These are phyloP conservation scores for Lactarius evosmus DNA, from an alignment of 768 basidiomycete species.

Conservation along the genomic window DNA sequence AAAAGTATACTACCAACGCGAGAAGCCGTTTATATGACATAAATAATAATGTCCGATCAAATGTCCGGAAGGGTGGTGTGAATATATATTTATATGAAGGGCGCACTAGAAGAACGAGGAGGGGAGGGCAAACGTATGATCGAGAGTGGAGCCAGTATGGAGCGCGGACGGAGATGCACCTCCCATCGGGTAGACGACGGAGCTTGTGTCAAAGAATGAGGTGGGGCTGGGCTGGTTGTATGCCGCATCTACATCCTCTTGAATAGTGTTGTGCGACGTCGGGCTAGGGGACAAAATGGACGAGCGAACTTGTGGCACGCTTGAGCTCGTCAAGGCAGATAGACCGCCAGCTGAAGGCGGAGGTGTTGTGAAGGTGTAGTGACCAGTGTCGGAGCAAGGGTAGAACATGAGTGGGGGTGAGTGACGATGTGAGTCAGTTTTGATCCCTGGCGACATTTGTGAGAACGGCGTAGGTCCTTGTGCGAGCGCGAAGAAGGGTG, in stretches of 20 bases:
- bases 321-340: constrained; percentile 9
- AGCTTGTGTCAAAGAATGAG: constrained; percentile 20
- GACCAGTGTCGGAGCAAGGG: constrained; percentile 21
- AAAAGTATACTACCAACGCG: constrained; percentile 1
- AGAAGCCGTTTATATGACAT: constrained; percentile 13
- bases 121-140: constrained; percentile 23
- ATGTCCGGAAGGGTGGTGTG: background rate
- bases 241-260: constrained; percentile 19
- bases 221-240: constrained; percentile 21
- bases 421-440: constrained; percentile 14
- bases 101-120: constrained; percentile 25
- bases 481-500: constrained; percentile 23
- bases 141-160: constrained; percentile 21
- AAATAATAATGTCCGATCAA: constrained; percentile 21
- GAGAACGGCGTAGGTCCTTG: constrained; percentile 24
- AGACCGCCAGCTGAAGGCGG: constrained; percentile 8
- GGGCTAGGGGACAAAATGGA: constrained; percentile 21
- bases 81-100: constrained; percentile 2
- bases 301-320: constrained; percentile 15
- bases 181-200: constrained; percentile 22
- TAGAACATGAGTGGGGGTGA: constrained; percentile 25
- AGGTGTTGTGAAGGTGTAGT: constrained; percentile 25
- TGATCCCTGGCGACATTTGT: constrained; percentile 15
- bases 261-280: constrained; percentile 17
- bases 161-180: constrained; percentile 20